Conservation (phyloP, 2,329 filamentous ascomycete genomes). For the Aphanocladium album region DNA sequence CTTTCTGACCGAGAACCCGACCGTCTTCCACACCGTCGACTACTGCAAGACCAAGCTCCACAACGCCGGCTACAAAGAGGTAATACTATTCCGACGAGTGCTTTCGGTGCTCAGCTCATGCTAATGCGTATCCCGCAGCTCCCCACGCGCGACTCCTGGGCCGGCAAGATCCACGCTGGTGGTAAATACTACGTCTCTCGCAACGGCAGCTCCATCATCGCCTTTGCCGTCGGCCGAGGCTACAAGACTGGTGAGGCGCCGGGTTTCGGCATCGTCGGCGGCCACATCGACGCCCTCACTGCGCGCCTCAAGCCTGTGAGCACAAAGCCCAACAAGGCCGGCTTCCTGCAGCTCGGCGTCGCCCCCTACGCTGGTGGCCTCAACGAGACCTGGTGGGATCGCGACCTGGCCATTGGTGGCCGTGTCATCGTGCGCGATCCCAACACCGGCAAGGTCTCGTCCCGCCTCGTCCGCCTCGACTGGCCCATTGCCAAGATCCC, state of each 20-base stretch:
- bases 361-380: conserved; percentile 88
- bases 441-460: conserved; percentile 67
- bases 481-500: conserved; percentile 94
- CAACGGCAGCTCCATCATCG: conserved; percentile 80
- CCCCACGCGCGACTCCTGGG: conserved; percentile 77
- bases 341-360: conserved; percentile 84
- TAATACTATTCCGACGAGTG: conserved; percentile 29
- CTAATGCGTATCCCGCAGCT: conserved; percentile 40
- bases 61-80: conserved; percentile 67
- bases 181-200: conserved; percentile 87
- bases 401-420: conserved; percentile 86
- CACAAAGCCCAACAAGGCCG: conserved; percentile 74
- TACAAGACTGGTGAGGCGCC: conserved; percentile 69
- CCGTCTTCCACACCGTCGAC: conserved; percentile 84
- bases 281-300: conserved; percentile 89
- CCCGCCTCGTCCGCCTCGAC: conserved; percentile 81
- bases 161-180: conserved; percentile 63
- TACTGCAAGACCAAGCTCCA: conserved; percentile 70
- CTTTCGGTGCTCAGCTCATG: too few relatives aligned
- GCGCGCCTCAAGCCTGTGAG: conserved; percentile 89
- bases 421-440: conserved; percentile 77
- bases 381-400: conserved; percentile 93
- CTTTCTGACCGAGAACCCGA: conserved; percentile 86
- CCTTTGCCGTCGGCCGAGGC: conserved; percentile 74
- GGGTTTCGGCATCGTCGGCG: conserved; percentile 81